Conservation (phyloP, 331 rosid genomes). For the Spiraea crenata region DNA sequence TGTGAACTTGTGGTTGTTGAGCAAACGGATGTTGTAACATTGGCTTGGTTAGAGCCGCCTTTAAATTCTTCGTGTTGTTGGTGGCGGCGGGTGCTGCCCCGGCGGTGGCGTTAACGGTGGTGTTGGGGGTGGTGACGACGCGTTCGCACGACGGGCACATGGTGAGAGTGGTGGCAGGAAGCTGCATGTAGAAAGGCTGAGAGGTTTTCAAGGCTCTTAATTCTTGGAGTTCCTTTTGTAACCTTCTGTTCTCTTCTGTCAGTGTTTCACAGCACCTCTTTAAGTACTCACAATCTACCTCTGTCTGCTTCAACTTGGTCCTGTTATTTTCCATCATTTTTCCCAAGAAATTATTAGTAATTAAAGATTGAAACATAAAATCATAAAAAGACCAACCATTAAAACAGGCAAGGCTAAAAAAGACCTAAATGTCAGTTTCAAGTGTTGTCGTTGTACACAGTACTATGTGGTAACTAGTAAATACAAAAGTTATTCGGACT, state of each 20-base stretch:
- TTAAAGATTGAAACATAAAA: too few relatives aligned
- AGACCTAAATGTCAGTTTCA: too few relatives aligned
- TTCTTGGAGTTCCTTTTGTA: conserved; percentile 92
- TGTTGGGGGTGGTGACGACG: conserved; percentile 52
- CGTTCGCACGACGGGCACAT: conserved; percentile 98
- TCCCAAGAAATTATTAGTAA: not conserved
- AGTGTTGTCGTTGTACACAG: too few relatives aligned
- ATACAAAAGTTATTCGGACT: too few relatives aligned
- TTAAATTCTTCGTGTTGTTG: not conserved
- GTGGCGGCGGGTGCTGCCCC: conserved; percentile 1
- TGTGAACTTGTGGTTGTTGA: conserved; percentile 30
- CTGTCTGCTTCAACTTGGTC: conserved; percentile 97
- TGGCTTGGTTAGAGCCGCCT: conserved; percentile 26
- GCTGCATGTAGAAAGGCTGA: conserved; percentile 88
- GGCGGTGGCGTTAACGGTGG: conserved; percentile 19
- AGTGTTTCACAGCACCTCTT: conserved; percentile 87
- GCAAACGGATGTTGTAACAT: conserved; percentile 19
- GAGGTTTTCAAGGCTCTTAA: conserved; percentile 80
- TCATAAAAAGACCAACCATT: not conserved
- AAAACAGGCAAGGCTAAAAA: not conserved
- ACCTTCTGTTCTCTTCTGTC: conserved; percentile 88
- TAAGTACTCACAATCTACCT: conserved; percentile 91
- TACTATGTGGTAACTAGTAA: too few relatives aligned
- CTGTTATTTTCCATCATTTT: conserved; percentile 27
- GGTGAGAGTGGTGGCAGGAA: conserved; percentile 96